Conservation (phyloP, 2,329 filamentous ascomycete species). For the Capronia epimyces region DNA sequence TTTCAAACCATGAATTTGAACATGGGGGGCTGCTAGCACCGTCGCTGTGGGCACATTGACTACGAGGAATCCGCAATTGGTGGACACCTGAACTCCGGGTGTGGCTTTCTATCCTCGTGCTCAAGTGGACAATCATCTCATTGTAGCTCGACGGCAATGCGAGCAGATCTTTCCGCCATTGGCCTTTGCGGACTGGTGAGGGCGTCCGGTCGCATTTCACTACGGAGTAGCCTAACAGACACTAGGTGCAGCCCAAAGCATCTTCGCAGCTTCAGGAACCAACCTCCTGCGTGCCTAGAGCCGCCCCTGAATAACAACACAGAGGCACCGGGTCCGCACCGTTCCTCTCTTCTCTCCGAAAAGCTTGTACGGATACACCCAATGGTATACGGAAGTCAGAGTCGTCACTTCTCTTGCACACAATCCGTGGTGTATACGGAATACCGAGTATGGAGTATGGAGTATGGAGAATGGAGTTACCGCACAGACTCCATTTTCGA, state of each 20-base stretch:
- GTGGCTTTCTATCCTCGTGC: not conserved
- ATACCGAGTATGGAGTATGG: no score
- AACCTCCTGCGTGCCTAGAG: not conserved
- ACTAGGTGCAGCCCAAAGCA: not conserved
- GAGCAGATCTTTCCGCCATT: not conserved
- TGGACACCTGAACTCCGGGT: not conserved
- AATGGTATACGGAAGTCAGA: no score
- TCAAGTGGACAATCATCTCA: not conserved
- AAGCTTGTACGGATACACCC: not conserved
- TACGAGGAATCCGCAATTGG: not conserved
- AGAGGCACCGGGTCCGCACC: not conserved
- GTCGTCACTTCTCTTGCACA: not conserved
- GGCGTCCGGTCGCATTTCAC: not conserved
- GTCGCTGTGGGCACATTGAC: not conserved
- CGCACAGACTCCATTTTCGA: not conserved
- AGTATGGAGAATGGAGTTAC: no score
- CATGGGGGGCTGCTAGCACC: constrained; percentile 7
- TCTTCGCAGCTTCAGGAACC: not conserved
- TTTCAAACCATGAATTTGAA: constrained; percentile 20
- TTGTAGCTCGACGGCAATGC: not conserved
- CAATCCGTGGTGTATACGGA: not conserved
- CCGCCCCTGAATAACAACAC: not conserved
- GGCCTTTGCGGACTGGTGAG: not conserved
- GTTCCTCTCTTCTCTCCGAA: not conserved
- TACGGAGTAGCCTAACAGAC: not conserved